Evolutionary conservation across 2,329 filamentous ascomycete genomes (phyloP).

Genomic region (Alternaria brassicae): DNA sequence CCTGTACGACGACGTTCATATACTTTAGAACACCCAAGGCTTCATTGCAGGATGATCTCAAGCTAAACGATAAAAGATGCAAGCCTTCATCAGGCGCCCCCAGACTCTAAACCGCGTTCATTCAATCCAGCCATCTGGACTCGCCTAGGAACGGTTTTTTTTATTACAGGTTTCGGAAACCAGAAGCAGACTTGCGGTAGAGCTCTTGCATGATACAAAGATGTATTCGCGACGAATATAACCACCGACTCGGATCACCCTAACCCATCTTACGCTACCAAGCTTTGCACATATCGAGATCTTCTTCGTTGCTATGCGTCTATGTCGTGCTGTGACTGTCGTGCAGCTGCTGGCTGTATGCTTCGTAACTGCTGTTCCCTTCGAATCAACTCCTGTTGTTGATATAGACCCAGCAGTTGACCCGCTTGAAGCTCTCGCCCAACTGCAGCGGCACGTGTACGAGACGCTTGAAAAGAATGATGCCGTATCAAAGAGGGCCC

Average conservation of each 20-base stretch:
- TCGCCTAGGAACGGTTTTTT: not conserved
- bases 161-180: not conserved
- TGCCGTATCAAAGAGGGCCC: not conserved
- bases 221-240: not conserved
- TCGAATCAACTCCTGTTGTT: not conserved
- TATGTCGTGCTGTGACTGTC: not conserved
- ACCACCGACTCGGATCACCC: not conserved
- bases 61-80: not conserved
- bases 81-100: not conserved
- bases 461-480: not conserved
- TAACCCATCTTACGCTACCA: not conserved
- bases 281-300: not conserved
- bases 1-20: not conserved
- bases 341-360: conserved; percentile 4
- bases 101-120: not conserved
- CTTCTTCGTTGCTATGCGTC: not conserved
- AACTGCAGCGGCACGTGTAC: conserved; percentile 8
- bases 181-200: not conserved
- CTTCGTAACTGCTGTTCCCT: not conserved
- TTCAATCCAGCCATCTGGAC: not conserved
- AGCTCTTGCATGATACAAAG: not conserved
- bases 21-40: not conserved
- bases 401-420: conserved; percentile 3
- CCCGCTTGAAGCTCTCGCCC: conserved; percentile 4
- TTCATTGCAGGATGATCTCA: not conserved